phyloP scores from a whole-genome alignment of 2,329 filamentous ascomycete species.

The Colletotrichum caudatum region DNA sequence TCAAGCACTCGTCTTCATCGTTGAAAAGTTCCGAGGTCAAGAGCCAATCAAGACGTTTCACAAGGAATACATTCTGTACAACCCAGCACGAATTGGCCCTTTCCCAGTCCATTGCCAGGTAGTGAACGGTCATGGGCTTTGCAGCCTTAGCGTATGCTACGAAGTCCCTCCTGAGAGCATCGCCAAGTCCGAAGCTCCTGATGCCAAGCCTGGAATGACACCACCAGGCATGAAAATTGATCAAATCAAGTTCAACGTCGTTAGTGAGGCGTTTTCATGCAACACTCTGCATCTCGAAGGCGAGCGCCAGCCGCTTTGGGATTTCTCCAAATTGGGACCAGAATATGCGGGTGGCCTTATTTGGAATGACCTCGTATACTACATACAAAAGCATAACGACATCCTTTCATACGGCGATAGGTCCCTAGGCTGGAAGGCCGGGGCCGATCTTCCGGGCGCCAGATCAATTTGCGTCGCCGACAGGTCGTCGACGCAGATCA shows the following conservation, averaged over 20 bases:
- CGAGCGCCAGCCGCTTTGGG: background rate
- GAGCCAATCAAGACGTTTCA: constrained; percentile 4
- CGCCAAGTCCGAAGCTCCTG: background rate
- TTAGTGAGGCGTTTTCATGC: constrained; percentile 14
- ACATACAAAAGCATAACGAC: constrained; percentile 43
- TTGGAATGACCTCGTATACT: constrained; percentile 48
- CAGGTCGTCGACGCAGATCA: background rate
- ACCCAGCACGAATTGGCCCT: background rate
- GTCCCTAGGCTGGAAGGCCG: background rate
- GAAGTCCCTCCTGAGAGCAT: too few relatives aligned
- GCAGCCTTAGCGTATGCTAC: background rate
- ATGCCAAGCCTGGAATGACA: background rate
- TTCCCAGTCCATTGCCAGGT: background rate
- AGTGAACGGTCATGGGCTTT: constrained; percentile 16
- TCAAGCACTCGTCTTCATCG: background rate
- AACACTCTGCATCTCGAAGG: background rate
- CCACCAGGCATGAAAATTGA: background rate
- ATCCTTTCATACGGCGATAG: constrained; percentile 38
- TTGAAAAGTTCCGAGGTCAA: constrained; percentile 4
- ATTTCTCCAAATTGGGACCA: fast-evolving
- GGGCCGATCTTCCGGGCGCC: background rate
- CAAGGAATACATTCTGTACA: background rate
- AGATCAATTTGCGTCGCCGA: constrained; percentile 3
- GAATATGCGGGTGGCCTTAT: background rate
- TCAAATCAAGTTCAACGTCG: constrained; percentile 19